Base-by-base conservation (phyloP, 495 filamentous ascomycete genomes). In the Xylaria intraflava region DNA sequence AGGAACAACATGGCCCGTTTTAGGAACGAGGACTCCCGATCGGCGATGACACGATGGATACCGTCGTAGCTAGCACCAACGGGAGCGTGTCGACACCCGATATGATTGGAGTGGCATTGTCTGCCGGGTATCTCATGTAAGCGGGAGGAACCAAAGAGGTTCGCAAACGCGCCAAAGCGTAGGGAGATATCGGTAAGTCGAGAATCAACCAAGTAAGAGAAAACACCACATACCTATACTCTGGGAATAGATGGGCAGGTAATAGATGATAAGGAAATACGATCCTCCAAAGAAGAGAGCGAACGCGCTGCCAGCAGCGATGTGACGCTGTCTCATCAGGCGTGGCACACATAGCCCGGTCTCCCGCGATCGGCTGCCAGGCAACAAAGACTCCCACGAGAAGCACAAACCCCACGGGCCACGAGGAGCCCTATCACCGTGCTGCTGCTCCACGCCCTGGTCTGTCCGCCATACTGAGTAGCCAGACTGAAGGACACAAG, bases 201-300 rank as follows among this genome's bases (percentile, higher is more conserved):
- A n/a, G n/a, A n/a, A n/a, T n/a, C n/a, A n/a, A n/a, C n/a, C n/a
- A n/a, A n/a, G n/a, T n/a, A n/a, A n/a, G n/a, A n/a, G n/a, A n/a
- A n/a, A n/a, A n/a, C n/a, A n/a, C n/a, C 38, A 22, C 38, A 0
- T 10, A 41, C 38, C 22, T 41, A 84, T 67, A 24, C 61, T 64
- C 58, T 87, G 83, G 61, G 84, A 86, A 61, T 83, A 87, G 50
- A 85, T 77, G 19, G 83, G 81, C 3, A 86, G 66, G 54, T 80
- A 85, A 62, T 82, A 84, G 19, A 82, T 67, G 9, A 79, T 36
- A 2, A 78, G 40, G 50, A 76, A 74, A 55, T 73, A 76, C 1
- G 60, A 55, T 10, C 77, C 77, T 0, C 62, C 64, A 23, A 77
- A n/a, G n/a, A n/a, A n/a, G n/a, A n/a, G n/a, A n/a, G n/a, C n/a